A percentile compares a stretch with the other conserved stretches of the same genome.
Conservation (phyloP, 305 asterid genomes). For the Fraxinus albicans region DNA sequence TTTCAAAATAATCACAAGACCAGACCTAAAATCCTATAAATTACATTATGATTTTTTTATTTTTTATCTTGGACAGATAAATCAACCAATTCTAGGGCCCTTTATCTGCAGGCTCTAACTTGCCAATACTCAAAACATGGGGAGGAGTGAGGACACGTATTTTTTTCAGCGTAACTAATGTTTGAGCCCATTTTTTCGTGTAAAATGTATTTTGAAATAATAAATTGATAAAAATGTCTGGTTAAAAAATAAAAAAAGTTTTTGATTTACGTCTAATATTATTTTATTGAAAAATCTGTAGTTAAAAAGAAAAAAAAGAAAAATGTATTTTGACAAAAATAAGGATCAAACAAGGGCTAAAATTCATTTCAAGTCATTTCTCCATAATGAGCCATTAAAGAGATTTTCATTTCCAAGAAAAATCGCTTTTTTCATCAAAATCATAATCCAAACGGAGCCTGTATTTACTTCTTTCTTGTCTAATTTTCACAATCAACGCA, state of each 20-base stretch:
- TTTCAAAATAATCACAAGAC: too few species aligned
- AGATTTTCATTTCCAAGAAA: conserved; percentile 48
- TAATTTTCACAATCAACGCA: not conserved
- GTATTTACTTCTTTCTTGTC: not conserved
- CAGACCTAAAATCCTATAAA: not conserved
- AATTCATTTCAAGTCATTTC: conserved; percentile 25
- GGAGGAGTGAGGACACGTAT: conserved; percentile 2
- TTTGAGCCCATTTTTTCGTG: too few species aligned
- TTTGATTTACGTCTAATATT: too few species aligned
- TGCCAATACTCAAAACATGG: conserved; percentile 31
- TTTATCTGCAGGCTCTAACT: conserved; percentile 36
- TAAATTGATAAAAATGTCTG: too few species aligned
- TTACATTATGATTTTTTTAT: not conserved
- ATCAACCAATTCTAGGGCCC: conserved; percentile 24
- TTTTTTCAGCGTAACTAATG: conserved; percentile 7
- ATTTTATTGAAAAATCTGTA: too few species aligned
- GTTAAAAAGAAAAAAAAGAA: too few species aligned
- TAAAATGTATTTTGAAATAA: too few species aligned
- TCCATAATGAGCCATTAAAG: conserved; percentile 32
- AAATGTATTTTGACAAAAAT: too few species aligned
- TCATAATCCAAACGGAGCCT: conserved; percentile 12
- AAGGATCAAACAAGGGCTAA: too few species aligned
- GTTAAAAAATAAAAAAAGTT: too few species aligned
- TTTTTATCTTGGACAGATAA: conserved; percentile 19
- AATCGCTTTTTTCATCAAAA: conserved; percentile 9